These are phyloP conservation scores for Centaurea solstitialis DNA, from an alignment of 129 eudicot genomes.

Conservation along the genomic window DNA sequence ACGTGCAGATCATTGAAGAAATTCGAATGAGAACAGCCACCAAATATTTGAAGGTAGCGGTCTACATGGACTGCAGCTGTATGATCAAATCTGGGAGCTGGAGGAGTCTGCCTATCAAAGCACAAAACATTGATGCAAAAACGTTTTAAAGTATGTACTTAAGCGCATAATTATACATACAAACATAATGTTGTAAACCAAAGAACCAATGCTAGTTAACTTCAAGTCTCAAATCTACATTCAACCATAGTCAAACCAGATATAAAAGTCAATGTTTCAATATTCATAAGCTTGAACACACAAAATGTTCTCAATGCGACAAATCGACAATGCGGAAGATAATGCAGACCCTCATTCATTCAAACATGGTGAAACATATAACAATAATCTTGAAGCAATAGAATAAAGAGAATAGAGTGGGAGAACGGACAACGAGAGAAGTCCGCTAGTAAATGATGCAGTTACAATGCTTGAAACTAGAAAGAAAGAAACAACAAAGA, in stretches of 20 bases:
- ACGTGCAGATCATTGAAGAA: conserved; percentile 83
- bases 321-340: not conserved
- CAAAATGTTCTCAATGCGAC: not conserved
- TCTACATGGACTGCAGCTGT: conserved; percentile 83
- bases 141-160: not conserved
- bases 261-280: not conserved
- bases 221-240: not conserved
- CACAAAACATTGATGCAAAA: conserved; percentile 27
- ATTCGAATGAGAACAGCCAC: conserved; percentile 96
- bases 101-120: conserved; percentile 73
- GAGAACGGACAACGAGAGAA: not conserved
- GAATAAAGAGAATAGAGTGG: not conserved
- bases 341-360: not conserved
- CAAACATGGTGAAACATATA: not conserved
- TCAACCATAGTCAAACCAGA: not conserved
- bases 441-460: not conserved
- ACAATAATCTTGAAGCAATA: not conserved
- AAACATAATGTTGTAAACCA: not conserved
- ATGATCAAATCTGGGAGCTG: conserved; percentile 97
- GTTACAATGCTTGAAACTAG: not conserved
- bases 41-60: conserved; percentile 81
- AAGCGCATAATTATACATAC: not conserved
- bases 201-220: not conserved
- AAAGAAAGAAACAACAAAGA: not conserved
- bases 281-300: not conserved